Evolutionary conservation across 2,329 filamentous ascomycete species (phyloP), one percentile per base, ranked within the genome.

Genomic region (Botrytis paeoniae): DNA sequence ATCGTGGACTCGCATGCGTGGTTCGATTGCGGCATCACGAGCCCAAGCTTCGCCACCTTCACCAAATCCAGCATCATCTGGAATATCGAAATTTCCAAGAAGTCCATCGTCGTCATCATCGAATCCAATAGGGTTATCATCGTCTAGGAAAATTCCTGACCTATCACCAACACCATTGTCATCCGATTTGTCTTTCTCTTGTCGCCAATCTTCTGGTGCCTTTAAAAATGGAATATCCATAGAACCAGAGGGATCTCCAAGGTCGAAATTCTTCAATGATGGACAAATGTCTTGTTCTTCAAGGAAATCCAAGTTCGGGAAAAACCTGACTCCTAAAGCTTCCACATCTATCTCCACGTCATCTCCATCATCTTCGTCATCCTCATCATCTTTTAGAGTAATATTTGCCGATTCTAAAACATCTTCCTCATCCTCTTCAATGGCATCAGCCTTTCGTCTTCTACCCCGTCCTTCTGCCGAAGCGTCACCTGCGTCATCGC

Each of bases 31-130:
- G 59, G 95, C 94, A 81, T 98, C 94, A 77, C 91, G 90, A 8
- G 95, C 96, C 95, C 96, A 99, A 1, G 92, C 93, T 81, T 99
- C 96, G 75, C 96, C 96, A 74, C 96, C 96, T 81, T 98, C 95
- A 39, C 96, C 96, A 80, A 99, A 99, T 20, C 93, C 93, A 72
- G 94, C 89, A 75, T 97, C 92, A 10, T 84, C 85, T 54, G 84
- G 84, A 51, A 89, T 84, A 75, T 93, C 92, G 70, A 93, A 93
- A 64, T 88, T 91, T 61, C 90, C 93, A 54, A 95, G 84, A 8
- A 85, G 83, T 54, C 87, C 88, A 75, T 91, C 88, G 76, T 95
- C 94, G 77, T 95, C 92, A 75, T 93, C 91, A 75, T 94, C 92
- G 77, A 97, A 97, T 18, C 93, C 94, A 72, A 89, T 87, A 25